phyloP scores from a whole-genome alignment of 208 protist genomes.

The Crithidia acanthocephali region DNA sequence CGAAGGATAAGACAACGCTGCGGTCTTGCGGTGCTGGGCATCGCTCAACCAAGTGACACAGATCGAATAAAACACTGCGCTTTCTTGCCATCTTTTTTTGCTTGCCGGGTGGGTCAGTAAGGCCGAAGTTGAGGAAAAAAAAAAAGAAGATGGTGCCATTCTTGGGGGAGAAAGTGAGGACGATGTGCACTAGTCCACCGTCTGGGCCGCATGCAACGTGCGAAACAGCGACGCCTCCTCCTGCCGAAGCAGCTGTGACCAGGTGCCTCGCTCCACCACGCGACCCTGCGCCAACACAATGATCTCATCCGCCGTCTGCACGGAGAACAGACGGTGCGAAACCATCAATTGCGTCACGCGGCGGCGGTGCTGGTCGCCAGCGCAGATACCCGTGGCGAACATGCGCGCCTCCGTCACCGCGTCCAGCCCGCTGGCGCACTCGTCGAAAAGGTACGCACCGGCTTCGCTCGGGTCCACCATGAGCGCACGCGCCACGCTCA shows the following conservation, averaged over 20 bases:
- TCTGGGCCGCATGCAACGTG: conserved; percentile 18
- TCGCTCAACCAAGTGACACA: too few relatives aligned
- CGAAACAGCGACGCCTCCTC: conserved; percentile 28
- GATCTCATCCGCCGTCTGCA: conserved; percentile 56
- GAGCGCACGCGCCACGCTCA: conserved; percentile 63
- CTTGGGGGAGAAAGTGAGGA: too few relatives aligned
- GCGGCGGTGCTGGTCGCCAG: neutral
- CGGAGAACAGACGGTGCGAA: conserved; percentile 68
- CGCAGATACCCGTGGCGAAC: conserved; percentile 15
- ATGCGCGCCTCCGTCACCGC: conserved; percentile 58
- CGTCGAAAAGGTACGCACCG: conserved; percentile 62
- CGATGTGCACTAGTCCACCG: neutral
- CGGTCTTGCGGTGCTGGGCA: too few relatives aligned
- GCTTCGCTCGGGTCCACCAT: conserved; percentile 29
- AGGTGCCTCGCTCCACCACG: conserved; percentile 63
- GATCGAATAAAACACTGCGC: too few relatives aligned
- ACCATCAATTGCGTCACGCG: conserved; percentile 43
- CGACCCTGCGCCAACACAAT: conserved; percentile 61
- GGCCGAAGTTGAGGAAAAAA: too few relatives aligned
- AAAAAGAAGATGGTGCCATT: too few relatives aligned
- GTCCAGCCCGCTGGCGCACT: conserved; percentile 74
- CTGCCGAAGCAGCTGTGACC: conserved; percentile 41
- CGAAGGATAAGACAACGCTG: too few relatives aligned
- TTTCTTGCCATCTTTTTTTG: too few relatives aligned
- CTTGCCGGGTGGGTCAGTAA: too few relatives aligned